phyloP scores from a whole-genome alignment of 164 flowering plant species.

The Kingdonia uniflora region DNA sequence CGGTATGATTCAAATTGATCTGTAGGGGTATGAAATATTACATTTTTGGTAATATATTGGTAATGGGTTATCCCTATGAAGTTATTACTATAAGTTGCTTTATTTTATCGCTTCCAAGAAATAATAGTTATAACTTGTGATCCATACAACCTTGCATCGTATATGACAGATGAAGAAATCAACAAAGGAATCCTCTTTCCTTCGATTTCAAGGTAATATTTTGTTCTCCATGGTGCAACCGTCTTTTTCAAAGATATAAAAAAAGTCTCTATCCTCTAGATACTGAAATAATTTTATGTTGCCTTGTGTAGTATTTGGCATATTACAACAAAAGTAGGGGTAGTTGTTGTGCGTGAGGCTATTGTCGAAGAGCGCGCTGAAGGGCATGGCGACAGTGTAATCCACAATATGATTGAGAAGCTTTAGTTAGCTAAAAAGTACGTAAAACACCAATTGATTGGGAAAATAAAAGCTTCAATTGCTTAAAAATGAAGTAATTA shows the following conservation, averaged over 20 bases:
- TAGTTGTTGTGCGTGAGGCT: constrained; percentile 79
- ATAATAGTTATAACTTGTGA: constrained; percentile 9
- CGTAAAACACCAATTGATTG: no score
- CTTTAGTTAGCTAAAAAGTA: no score
- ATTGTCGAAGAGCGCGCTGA: constrained; percentile 76
- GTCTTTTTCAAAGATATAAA: neutral
- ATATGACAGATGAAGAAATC: constrained; percentile 83
- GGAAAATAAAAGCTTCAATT: no score
- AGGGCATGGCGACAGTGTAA: constrained; percentile 84
- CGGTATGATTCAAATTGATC: no score
- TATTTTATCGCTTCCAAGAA: no score
- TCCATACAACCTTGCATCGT: constrained; percentile 83
- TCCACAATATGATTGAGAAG: no score
- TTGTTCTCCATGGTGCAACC: neutral
- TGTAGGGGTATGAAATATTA: no score
- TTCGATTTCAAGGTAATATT: constrained; percentile 55
- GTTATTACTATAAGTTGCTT: no score
- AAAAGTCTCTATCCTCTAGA: no score
- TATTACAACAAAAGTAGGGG: constrained; percentile 91
- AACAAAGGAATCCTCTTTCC: constrained; percentile 76
- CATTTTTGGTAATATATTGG: no score
- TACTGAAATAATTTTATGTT: neutral
- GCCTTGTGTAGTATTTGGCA: constrained; percentile 58
- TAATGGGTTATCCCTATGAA: no score
- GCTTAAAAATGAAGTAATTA: no score